A percentile compares a stretch with the other conserved stretches of the same genome.
phyloP scores from a whole-genome alignment of 352 stramenopile genomes.

The Halophytophthora batemanensis region DNA sequence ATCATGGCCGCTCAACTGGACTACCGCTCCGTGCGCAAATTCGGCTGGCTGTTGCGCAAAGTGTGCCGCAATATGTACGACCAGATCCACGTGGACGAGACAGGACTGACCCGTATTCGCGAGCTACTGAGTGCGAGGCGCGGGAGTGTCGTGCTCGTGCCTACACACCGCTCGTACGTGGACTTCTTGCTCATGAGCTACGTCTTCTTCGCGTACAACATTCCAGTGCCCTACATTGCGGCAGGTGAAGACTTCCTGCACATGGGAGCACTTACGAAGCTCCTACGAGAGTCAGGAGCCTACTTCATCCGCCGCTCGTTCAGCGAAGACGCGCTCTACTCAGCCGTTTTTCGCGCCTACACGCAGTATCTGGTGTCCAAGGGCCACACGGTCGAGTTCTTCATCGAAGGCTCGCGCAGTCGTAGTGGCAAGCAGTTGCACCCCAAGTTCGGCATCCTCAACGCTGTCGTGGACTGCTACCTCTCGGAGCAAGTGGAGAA shows the following conservation, averaged over 20 bases:
- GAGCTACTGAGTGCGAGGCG: constrained; percentile 47
- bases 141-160: constrained; percentile 77
- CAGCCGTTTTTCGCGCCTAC: constrained; percentile 76
- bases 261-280: constrained; percentile 61
- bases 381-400: constrained; percentile 84
- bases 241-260: constrained; percentile 79
- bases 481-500: constrained; percentile 70
- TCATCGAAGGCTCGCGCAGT: constrained; percentile 82
- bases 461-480: constrained; percentile 69
- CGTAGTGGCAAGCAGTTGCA: constrained; percentile 80
- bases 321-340: constrained; percentile 60
- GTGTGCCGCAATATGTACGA: constrained; percentile 85
- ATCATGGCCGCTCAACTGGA: constrained; percentile 78
- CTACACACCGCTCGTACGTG: constrained; percentile 82
- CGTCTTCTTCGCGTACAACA: constrained; percentile 88
- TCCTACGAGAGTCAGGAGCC: constrained; percentile 66
- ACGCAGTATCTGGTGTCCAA: constrained; percentile 75
- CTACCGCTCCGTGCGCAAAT: constrained; percentile 72
- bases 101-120: constrained; percentile 64
- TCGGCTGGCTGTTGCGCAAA: constrained; percentile 81
- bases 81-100: constrained; percentile 83
- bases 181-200: constrained; percentile 87
- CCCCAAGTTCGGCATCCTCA: constrained; percentile 79
- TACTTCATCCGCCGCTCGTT: constrained; percentile 85
- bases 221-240: constrained; percentile 78